These are phyloP conservation scores for Tylopilus vinaceipallidus DNA, from an alignment of 768 basidiomycete genomes.

Conservation along the genomic window DNA sequence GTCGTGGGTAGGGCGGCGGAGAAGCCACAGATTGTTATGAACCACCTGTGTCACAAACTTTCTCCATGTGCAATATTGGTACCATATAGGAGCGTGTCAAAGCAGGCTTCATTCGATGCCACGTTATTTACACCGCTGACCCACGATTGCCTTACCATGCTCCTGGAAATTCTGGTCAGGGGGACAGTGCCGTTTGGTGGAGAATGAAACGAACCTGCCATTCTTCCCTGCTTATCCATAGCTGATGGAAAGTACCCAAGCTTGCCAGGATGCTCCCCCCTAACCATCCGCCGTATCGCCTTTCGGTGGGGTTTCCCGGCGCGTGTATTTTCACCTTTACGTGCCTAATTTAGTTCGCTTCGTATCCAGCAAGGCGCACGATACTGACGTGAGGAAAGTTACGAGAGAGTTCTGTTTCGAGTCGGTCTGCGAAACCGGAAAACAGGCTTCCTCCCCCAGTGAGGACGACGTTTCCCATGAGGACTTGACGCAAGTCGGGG, in stretches of 20 bases:
- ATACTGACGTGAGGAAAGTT: constrained; percentile 75
- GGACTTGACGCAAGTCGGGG: constrained; percentile 84
- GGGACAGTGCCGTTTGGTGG: not conserved
- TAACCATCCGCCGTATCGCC: constrained; percentile 91
- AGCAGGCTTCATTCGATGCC: not conserved
- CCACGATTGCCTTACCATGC: constrained; percentile 79
- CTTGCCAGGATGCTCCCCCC: constrained; percentile 95
- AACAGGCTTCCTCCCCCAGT: constrained; percentile 93
- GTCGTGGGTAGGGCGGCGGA: not conserved
- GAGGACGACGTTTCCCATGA: constrained; percentile 91
- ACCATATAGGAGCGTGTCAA: not conserved
- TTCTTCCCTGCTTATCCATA: constrained; percentile 93
- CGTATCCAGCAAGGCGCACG: not conserved
- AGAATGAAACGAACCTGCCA: constrained; percentile 66
- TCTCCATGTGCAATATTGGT: not conserved
- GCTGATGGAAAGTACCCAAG: constrained; percentile 95
- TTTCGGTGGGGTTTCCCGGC: constrained; percentile 86
- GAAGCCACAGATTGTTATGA: no score
- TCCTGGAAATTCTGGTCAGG: constrained; percentile 45
- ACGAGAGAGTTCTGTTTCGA: constrained; percentile 71
- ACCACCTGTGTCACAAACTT: no score
- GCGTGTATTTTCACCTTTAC: constrained; percentile 86
- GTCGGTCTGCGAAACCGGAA: constrained; percentile 80
- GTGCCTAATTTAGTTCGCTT: constrained; percentile 9
- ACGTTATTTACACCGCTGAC: constrained; percentile 77